Evolutionary conservation across 1,284 basidiomycete species (phyloP), one percentile per base, ranked within the genome.

Genomic region (Malassezia furfur): DNA sequence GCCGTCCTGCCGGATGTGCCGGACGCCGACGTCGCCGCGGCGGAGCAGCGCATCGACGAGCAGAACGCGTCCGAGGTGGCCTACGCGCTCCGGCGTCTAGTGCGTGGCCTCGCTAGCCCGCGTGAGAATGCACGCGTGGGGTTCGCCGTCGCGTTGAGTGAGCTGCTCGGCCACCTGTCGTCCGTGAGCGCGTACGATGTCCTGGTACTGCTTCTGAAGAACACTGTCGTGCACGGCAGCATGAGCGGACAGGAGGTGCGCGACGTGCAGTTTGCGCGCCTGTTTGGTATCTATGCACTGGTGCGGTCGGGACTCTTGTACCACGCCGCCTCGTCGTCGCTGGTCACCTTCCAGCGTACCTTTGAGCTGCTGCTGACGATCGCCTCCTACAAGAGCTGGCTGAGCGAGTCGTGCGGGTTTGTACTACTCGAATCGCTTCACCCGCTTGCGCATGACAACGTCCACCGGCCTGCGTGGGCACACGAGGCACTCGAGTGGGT

Each of bases 101-200:
- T 70, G 59, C 44, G 68, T 39, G 93, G 93, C 17, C 79, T 98
- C 25, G 89, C 87, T 0, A 91, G 87, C 76, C 87, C 90, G 2
- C 80, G 91, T 62, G 91, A 96, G 76, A 90, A 87, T 76, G 91
- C 89, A 72, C 79, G 93, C 62, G 78, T 94, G 34, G 93, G 93
- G 12, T 98, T 96, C 73, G 88, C 91, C 8, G 91, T 96, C 40
- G 89, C 91, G 17, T 79, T 98, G 63, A 91, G 93, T 1, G 91
- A 96, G 89, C 80, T 96, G 1, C 78, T 96, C 34, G 83, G 85
- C 19, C 81, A 85, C 43, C 80, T 96, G 67, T 79, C 84, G 59
- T 86, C 86, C 5, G 81, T 96, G 81, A 83, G 48, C 83, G 84
- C 39, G 84, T 50, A 60, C 35, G 65, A 70, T 57, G 52, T 68